Base-by-base conservation (phyloP, 2,329 filamentous ascomycete species). In the Coleophoma crateriformis region DNA sequence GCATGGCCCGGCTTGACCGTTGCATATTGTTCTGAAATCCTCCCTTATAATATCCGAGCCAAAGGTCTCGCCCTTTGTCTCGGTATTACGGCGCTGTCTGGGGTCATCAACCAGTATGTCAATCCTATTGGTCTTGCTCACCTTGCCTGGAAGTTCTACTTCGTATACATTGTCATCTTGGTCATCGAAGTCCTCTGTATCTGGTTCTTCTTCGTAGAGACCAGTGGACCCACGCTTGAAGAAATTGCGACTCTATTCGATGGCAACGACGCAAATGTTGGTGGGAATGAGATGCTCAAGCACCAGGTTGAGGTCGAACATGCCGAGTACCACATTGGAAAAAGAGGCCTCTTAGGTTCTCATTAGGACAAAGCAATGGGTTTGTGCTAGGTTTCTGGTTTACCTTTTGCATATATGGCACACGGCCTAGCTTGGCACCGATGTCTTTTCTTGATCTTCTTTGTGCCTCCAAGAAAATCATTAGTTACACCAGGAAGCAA, bases 161-260 rank as follows among this genome's bases (percentile, higher is more conserved):
- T 65, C 39, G 60, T 65, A 38, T 64, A 63, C 44, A 59, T 58
- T 6, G 52, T 48, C 7, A 46, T 58, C 52, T 22, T 66, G 51
- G 57, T 62, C 10, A 54, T 64, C 37, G 62, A 65, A 50, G 56
- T 59, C 48, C 44, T 55, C 10, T 49, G 60, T 45, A 61, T 65
- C 22, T 66, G 59, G 45, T 60, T 65, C 48, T 60, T 65, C 37
- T 61, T 68, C 49, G 64, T 63, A 12, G 63, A 65, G 48, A 66
- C 61, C 1, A 61, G 58, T 20, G 56, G 54, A 4, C 54, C 55
- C 6, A 63, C 62, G 2, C 55, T 65, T 1, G 64, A 66, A 43
- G 62, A 65, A 41, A 61, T 60, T n/a, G 60, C 60, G 0, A 42
- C 50, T 2, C 49, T 62, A 14, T 56, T 62, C 35, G 59, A 62